Percentiles rank a stretch among this genome's conserved stretches.
Evolutionary conservation across 768 basidiomycete genomes (phyloP).

Genomic region (Polyporus arcularius): DNA sequence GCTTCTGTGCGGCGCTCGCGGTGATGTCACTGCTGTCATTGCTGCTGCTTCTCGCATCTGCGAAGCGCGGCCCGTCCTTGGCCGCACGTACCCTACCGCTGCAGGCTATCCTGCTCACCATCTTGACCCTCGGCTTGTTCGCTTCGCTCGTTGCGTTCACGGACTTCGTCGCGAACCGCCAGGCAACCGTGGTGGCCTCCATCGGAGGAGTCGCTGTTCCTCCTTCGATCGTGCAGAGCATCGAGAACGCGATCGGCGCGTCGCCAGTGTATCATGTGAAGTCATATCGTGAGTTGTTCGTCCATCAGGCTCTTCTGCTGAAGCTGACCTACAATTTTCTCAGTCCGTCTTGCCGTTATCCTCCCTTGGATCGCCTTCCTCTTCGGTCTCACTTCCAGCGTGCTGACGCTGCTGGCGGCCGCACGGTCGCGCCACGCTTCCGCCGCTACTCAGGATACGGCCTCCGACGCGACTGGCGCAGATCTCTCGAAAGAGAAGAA

Average conservation of each 20-base stretch:
- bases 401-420: slow-evolving; percentile 36
- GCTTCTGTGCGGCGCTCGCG: slow-evolving; percentile 31
- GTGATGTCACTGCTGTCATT: slow-evolving; percentile 16
- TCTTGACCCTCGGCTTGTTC: slow-evolving; percentile 49
- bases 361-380: slow-evolving; percentile 55
- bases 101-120: slow-evolving; percentile 41
- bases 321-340: neutral
- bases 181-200: slow-evolving; percentile 46
- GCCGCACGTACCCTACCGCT: slow-evolving; percentile 32
- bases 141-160: slow-evolving; percentile 50
- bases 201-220: slow-evolving; percentile 41
- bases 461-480: neutral
- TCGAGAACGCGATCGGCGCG: slow-evolving; percentile 39
- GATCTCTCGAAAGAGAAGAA: slow-evolving; percentile 8
- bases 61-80: slow-evolving; percentile 15
- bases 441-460: neutral
- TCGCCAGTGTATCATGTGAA: slow-evolving; percentile 46
- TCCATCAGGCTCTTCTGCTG: neutral
- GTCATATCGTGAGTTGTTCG: slow-evolving; percentile 44
- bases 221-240: slow-evolving; percentile 35
- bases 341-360: slow-evolving; percentile 48
- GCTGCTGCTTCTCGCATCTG: neutral
- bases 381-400: slow-evolving; percentile 39
- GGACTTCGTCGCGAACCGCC: slow-evolving; percentile 45
- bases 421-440: slow-evolving; percentile 8